Evolutionary conservation across 2,329 filamentous ascomycete genomes (phyloP).

Genomic region (Didymella keratinophila): DNA sequence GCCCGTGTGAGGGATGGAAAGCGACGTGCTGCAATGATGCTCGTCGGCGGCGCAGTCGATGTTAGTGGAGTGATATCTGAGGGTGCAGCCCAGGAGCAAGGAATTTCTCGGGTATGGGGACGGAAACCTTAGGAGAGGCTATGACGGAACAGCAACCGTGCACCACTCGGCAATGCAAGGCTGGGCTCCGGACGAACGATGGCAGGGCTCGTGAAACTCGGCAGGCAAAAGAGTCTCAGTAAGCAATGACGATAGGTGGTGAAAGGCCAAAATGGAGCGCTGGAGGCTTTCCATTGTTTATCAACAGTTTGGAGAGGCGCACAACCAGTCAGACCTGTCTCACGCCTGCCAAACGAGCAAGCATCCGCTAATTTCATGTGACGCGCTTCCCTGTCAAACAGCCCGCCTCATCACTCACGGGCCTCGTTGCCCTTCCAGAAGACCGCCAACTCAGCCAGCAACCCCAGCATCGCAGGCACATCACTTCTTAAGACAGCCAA

Average conservation of each 20-base stretch:
- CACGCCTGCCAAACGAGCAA: constrained; percentile 8
- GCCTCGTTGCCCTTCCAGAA: constrained; percentile 19
- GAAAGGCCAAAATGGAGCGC: neutral
- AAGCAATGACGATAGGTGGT: constrained; percentile 20
- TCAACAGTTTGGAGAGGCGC: constrained; percentile 2
- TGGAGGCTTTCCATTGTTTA: constrained; percentile 8
- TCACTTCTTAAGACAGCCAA: constrained; percentile 26
- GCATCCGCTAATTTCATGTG: constrained; percentile 34
- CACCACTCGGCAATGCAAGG: constrained; percentile 22
- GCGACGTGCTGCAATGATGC: constrained; percentile 17
- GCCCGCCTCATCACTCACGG: constrained; percentile 19
- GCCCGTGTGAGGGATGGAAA: constrained; percentile 11
- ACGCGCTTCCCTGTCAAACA: constrained; percentile 33
- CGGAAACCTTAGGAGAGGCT: constrained; percentile 22
- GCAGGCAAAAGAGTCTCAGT: constrained; percentile 11
- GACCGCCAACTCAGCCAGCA: constrained; percentile 14
- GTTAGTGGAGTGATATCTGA: constrained; percentile 35
- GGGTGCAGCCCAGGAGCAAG: constrained; percentile 18
- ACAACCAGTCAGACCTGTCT: constrained; percentile 19
- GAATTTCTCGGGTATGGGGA: constrained; percentile 38
- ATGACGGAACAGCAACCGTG: constrained; percentile 24
- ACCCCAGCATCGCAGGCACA: constrained; percentile 18
- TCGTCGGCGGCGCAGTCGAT: constrained; percentile 19
- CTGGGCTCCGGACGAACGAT: constrained; percentile 17
- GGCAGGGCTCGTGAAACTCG: constrained; percentile 16